These are phyloP conservation scores for Cyclospora cayetanensis DNA, from an alignment of 169 alveolate species.

Conservation along the genomic window DNA sequence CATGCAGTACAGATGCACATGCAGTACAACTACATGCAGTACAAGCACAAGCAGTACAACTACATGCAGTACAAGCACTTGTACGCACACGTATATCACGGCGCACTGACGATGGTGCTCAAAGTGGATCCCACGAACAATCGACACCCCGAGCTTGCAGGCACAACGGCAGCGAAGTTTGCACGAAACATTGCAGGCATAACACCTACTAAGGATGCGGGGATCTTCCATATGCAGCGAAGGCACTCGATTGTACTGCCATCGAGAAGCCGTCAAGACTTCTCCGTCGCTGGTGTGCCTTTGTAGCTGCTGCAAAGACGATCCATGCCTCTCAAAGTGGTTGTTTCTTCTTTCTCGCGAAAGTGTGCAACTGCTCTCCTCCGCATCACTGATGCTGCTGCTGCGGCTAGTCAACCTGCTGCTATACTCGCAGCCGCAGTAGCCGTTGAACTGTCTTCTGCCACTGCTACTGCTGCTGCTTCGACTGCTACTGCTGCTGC, in stretches of 20 bases:
- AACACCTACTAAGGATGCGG: not conserved
- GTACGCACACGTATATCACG: no score
- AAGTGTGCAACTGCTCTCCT: not conserved
- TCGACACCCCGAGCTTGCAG: no score
- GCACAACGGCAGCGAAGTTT: no score
- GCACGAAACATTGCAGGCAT: no score
- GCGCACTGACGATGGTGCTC: no score
- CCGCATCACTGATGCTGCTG: constrained; percentile 11
- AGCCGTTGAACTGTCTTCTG: not conserved
- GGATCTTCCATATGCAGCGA: constrained; percentile 13
- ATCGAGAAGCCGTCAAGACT: no score
- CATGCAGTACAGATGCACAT: not conserved
- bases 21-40: not conserved
- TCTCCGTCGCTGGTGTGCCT: no score
- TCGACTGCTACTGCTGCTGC: constrained; percentile 22
- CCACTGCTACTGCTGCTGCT: not conserved
- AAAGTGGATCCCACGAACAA: no score
- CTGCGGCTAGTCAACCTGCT: constrained; percentile 31
- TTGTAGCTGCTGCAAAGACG: no score
- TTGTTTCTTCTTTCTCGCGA: no score
- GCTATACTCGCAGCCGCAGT: constrained; percentile 2
- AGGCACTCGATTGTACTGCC: not conserved
- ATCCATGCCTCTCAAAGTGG: no score
- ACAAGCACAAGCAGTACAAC: not conserved
- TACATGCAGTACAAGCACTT: not conserved